Evolutionary conservation across 768 basidiomycete genomes (phyloP), one percentile per base, ranked within the genome.

Genomic region (Boletus reticulatus): DNA sequence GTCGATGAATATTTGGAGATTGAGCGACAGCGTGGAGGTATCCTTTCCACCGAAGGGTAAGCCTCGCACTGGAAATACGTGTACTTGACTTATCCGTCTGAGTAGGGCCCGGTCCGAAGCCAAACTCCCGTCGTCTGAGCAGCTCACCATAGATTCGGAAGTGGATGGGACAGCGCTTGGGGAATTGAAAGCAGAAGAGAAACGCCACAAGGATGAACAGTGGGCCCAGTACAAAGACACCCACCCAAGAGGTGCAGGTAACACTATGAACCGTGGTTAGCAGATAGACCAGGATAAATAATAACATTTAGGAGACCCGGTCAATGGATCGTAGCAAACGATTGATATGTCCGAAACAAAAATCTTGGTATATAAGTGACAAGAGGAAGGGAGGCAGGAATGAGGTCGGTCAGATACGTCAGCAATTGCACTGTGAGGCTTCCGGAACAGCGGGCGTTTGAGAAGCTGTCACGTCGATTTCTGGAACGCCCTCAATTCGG

Each of bases 1-100:
- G 83, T 98, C 54, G 96, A 98, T 63, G 91, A 98, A 71, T 98
- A 95, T 67, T 80, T 99, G 32, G 84, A 90, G 66, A 84, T 92
- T 53, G 96, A 99, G 66, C 77, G 78, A 46, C 79, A 85, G 65
- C 76, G 89, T 53, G 96, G 96, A 1, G 94, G 93, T 50, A 85
- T 98, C 62, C 83, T 97, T 52, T 80, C 87, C 10, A 89, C 89
- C 32, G 90, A 92, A 76, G 93, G 93, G 91, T 94, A 67, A 72
- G 87, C 72, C 13, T 48, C 55, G 34, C 49, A 38, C 22, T 34
- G 50, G 24, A 48, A 42, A 42, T n/a, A 29, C 39, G n/a, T 32
- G 37, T 22, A 12, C 45, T 52, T n/a, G 34, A 53, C 49, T 56
- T 32, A 65, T 16, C 42, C 19, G 17, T 59, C 47, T 53, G 31